phyloP scores from a whole-genome alignment of 352 stramenopile species.

The Thraustotheca clavata region DNA sequence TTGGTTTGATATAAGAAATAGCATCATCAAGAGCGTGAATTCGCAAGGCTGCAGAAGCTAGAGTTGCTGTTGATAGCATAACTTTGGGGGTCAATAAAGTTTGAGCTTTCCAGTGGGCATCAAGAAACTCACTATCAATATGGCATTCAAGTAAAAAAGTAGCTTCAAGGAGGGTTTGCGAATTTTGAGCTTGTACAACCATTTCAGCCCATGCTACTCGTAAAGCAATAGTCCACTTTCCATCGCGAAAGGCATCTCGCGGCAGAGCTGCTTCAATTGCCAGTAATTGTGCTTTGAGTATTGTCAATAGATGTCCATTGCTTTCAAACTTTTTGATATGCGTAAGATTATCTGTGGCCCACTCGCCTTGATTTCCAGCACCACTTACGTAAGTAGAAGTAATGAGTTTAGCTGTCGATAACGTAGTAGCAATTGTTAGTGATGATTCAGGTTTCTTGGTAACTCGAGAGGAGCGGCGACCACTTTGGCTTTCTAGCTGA shows the following conservation, averaged over 20 bases:
- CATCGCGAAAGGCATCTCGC: conserved; percentile 66
- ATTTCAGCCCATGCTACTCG: conserved; percentile 71
- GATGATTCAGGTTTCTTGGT: conserved; percentile 7
- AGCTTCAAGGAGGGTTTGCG: conserved; percentile 43
- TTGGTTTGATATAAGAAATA: conserved; percentile 57
- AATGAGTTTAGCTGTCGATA: neutral
- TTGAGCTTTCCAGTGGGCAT: conserved; percentile 64
- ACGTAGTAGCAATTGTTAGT: neutral
- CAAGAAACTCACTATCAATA: conserved; percentile 68
- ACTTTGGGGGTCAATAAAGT: conserved; percentile 50
- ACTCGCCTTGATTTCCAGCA: conserved; percentile 12
- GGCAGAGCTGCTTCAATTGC: conserved; percentile 64
- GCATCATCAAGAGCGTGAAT: conserved; percentile 72
- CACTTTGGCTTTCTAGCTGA: neutral
- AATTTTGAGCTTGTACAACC: conserved; percentile 47
- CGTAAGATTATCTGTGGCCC: conserved; percentile 4
- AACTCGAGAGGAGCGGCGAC: conserved; percentile 13
- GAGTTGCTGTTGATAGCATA: conserved; percentile 45
- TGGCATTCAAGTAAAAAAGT: conserved; percentile 67
- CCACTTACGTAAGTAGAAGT: conserved; percentile 1
- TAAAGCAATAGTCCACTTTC: conserved; percentile 52
- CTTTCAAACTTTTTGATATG: neutral
- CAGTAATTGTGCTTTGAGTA: conserved; percentile 60
- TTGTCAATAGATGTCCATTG: conserved; percentile 24
- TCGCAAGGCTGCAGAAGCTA: conserved; percentile 64